Evolutionary conservation across 441 rosid species (phyloP), one percentile per base, ranked within the genome.

Genomic region (Capsella rubella): DNA sequence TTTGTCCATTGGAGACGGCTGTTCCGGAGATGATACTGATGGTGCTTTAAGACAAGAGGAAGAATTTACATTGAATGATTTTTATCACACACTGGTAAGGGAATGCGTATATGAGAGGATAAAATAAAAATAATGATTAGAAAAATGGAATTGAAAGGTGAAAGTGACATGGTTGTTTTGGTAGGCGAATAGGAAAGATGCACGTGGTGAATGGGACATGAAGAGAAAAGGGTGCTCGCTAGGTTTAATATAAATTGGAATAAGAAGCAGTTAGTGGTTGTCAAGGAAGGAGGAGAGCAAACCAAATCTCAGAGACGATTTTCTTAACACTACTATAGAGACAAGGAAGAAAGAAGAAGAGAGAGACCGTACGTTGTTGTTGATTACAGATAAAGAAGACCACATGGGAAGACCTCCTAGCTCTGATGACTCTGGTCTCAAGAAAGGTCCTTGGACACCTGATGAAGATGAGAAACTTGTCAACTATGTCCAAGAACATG

Each of bases 381-480:
- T 66, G 29, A 15, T 58, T 28, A 62, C 2, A 1, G 54, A 34
- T 67, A 50, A 14, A 69, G 14, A 54, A 68, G 55, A 47, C 54
- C 72, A 78, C 31, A 85, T 84, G 90, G 88, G 88, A 76, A 82
- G 92, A 78, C 85, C 92, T 76, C 90, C 90, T 70, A 76, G 75
- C 55, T 82, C 75, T 67, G 90, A 84, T 78, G 88, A 87, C 67
- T 82, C 78, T 67, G 85, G 90, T 31, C 84, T 86, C n/a, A 87
- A 87, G 83, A 87, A 87, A 73, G 92, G 92, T 75, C 88, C 92
- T 37, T 87, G 92, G 92, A 86, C 90, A 9, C 84, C 86, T 65
- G 92, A 87, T 29, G 92, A 87, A 73, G 92, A 87, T 76, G 80
- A 84, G n/a, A 87, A 79, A 56, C 90, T 87, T 64, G 79, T 83